phyloP scores from a whole-genome alignment of 148 eudicot genomes.

The Bassia scoparia region DNA sequence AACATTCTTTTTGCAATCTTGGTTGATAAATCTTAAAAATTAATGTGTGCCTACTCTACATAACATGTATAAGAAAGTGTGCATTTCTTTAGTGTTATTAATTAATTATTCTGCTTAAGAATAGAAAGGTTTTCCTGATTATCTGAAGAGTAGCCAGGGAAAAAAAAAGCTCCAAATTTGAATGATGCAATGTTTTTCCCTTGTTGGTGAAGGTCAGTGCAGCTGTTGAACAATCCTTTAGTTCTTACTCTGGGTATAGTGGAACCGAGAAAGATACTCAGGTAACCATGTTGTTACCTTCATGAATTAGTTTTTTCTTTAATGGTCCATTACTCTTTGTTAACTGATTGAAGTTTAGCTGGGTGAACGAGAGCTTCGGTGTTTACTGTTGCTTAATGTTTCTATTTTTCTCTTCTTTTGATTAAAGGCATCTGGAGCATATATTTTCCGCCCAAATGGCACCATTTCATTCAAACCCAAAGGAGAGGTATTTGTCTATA shows the following conservation, averaged over 20 bases:
- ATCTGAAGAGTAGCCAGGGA: slow-evolving; percentile 1
- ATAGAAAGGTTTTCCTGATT: not conserved
- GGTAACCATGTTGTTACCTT: slow-evolving; percentile 21
- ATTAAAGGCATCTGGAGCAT: slow-evolving; percentile 87
- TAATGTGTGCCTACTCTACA: not conserved
- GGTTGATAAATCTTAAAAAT: not conserved
- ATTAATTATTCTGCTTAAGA: too few relatives aligned
- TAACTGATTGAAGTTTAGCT: not conserved
- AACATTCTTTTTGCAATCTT: not conserved
- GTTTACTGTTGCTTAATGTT: not conserved
- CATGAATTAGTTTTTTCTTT: not conserved
- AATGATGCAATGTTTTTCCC: not conserved
- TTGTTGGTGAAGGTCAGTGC: slow-evolving; percentile 36
- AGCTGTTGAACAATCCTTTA: slow-evolving; percentile 36
- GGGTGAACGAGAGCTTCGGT: not conserved
- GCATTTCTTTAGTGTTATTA: too few relatives aligned
- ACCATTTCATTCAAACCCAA: slow-evolving; percentile 41
- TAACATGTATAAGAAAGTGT: not conserved
- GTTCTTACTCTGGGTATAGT: slow-evolving; percentile 37
- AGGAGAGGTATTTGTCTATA: slow-evolving; percentile 41
- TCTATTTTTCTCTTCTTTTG: not conserved
- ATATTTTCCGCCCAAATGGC: slow-evolving; percentile 86
- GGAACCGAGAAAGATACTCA: slow-evolving; percentile 43
- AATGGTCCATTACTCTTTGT: not conserved
- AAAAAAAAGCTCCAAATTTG: not conserved